Evolutionary conservation across 2,329 filamentous ascomycete species (phyloP).

Genomic region (Trichophyton verrucosum): DNA sequence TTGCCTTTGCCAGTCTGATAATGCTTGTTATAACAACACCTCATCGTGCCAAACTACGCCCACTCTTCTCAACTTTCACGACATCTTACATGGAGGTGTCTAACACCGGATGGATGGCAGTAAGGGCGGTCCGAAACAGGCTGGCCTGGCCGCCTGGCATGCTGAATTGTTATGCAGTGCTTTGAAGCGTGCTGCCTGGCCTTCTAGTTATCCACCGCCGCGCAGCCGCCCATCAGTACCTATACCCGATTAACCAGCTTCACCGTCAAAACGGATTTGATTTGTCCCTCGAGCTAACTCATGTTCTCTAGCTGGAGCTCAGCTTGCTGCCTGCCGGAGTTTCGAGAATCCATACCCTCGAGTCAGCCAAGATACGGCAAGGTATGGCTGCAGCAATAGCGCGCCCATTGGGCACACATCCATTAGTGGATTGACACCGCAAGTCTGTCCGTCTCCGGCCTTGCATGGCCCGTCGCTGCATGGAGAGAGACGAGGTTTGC

Average conservation of each 20-base stretch:
- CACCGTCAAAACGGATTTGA: not conserved
- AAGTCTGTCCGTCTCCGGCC: constrained; percentile 1
- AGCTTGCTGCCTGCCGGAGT: not conserved
- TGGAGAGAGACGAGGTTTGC: not conserved
- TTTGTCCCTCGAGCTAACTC: not conserved
- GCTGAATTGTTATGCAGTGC: not conserved
- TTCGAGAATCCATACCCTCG: not conserved
- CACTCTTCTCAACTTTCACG: not conserved
- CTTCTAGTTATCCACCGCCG: not conserved
- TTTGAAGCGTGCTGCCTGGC: not conserved
- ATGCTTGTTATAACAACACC: not conserved
- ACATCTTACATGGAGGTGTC: not conserved
- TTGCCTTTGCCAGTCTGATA: not conserved
- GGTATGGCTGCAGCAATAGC: constrained; percentile 2
- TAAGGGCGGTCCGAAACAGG: not conserved
- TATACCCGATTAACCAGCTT: not conserved
- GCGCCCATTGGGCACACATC: not conserved
- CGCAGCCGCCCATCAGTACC: not conserved
- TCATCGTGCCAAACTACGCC: not conserved
- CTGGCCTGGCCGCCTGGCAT: not conserved
- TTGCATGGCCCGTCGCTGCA: not conserved
- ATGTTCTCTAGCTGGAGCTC: not conserved
- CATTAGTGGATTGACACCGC: not conserved
- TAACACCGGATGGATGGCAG: not conserved
- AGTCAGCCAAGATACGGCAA: not conserved